Conservation (phyloP, 352 stramenopile genomes). For the Phytophthora meadii region DNA sequence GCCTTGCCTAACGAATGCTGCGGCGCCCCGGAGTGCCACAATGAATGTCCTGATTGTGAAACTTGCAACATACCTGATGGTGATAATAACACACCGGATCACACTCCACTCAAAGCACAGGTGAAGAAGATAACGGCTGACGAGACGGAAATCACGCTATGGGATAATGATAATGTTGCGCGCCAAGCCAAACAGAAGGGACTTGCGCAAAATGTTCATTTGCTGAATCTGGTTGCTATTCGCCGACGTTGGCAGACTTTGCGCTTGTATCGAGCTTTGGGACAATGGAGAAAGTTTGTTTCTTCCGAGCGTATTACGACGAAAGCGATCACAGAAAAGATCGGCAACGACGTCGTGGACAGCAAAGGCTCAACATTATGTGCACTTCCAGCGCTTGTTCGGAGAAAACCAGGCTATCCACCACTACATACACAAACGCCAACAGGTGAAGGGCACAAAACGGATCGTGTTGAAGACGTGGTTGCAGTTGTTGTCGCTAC, state of each 20-base stretch:
- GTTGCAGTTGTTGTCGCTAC: slow-evolving; percentile 31
- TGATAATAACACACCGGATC: neutral
- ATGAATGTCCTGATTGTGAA: slow-evolving; percentile 7
- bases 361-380: neutral
- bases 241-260: slow-evolving; percentile 33
- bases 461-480: slow-evolving; percentile 18
- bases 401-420: slow-evolving; percentile 11
- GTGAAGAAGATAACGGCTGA: slow-evolving; percentile 16
- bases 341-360: neutral
- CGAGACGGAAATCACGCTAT: too few species aligned
- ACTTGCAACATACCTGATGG: neutral
- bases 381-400: neutral
- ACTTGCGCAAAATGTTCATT: slow-evolving; percentile 29
- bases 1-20: neutral
- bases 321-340: too few species aligned
- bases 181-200: slow-evolving; percentile 13
- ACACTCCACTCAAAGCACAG: neutral
- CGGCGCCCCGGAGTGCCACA: slow-evolving; percentile 9
- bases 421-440: slow-evolving; percentile 11
- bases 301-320: neutral
- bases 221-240: slow-evolving; percentile 51
- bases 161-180: slow-evolving; percentile 24
- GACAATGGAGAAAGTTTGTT: slow-evolving; percentile 39
- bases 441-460: neutral
- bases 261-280: slow-evolving; percentile 35